Percentiles rank a stretch among this genome's conserved stretches.
Evolutionary conservation across 2,329 filamentous ascomycete species (phyloP).

Genomic region (Cercospora canescens): DNA sequence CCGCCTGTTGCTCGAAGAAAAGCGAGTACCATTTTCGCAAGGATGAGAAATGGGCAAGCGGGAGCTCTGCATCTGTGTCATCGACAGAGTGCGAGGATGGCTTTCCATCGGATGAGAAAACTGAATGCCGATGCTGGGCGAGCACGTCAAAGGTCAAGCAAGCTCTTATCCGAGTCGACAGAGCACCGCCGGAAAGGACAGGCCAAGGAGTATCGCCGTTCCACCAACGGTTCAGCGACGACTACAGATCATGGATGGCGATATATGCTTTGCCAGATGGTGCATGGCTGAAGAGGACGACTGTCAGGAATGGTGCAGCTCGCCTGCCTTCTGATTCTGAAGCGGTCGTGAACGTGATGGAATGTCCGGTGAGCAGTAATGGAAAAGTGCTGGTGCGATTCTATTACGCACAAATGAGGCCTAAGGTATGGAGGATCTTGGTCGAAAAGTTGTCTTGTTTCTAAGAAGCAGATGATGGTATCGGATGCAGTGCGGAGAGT

Average conservation of each 20-base stretch:
- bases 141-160: not conserved
- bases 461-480: not conserved
- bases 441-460: not conserved
- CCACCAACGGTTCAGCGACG: not conserved
- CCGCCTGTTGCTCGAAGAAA: not conserved
- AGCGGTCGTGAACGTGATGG: not conserved
- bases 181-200: not conserved
- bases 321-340: not conserved
- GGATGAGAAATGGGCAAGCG: not conserved
- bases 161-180: not conserved
- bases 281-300: not conserved
- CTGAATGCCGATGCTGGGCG: not conserved
- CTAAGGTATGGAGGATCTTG: not conserved
- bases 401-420: not conserved
- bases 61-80: not conserved
- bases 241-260: not conserved
- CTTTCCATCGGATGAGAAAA: not conserved
- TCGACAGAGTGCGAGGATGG: not conserved
- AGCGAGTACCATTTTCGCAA: not conserved
- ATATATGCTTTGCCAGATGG: not conserved
- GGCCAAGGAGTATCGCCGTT: not conserved
- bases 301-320: not conserved
- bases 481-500: not conserved
- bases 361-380: not conserved
- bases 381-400: constrained; percentile 1